Percentiles rank a stretch among this genome's conserved stretches.
These are phyloP conservation scores for Trichosporon sp. DNA, from an alignment of 1,284 basidiomycete species.

Conservation along the genomic window DNA sequence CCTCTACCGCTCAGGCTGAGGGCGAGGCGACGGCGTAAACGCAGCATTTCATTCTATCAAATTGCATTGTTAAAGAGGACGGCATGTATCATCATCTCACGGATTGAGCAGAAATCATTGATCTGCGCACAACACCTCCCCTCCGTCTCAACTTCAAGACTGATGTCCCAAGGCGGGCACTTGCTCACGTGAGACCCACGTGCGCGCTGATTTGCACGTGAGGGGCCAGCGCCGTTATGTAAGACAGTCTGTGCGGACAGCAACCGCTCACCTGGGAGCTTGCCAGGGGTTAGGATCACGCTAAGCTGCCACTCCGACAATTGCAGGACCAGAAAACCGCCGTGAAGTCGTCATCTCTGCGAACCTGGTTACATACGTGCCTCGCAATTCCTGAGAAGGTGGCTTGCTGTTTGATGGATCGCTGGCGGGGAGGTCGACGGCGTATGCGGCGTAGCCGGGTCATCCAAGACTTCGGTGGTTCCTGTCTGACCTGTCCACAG, in stretches of 20 bases:
- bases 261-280: background rate
- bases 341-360: background rate
- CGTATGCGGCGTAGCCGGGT: background rate
- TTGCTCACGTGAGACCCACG: background rate
- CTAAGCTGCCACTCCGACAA: conserved; percentile 2
- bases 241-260: background rate
- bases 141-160: too few species aligned
- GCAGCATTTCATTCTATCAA: background rate
- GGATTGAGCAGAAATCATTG: background rate
- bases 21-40: background rate
- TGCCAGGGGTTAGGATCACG: background rate
- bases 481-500: background rate
- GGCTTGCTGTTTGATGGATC: background rate
- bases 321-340: background rate
- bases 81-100: conserved; percentile 15
- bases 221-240: background rate
- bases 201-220: too few species aligned
- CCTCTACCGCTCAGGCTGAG: conserved; percentile 7
- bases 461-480: conserved; percentile 4
- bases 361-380: background rate
- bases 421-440: background rate
- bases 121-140: too few species aligned
- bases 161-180: too few species aligned
- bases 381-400: conserved; percentile 4
- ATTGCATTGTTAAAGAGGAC: conserved; percentile 10